Base-by-base conservation (phyloP, 176 grass and related monocot species). In the Aegilops longissima region DNA sequence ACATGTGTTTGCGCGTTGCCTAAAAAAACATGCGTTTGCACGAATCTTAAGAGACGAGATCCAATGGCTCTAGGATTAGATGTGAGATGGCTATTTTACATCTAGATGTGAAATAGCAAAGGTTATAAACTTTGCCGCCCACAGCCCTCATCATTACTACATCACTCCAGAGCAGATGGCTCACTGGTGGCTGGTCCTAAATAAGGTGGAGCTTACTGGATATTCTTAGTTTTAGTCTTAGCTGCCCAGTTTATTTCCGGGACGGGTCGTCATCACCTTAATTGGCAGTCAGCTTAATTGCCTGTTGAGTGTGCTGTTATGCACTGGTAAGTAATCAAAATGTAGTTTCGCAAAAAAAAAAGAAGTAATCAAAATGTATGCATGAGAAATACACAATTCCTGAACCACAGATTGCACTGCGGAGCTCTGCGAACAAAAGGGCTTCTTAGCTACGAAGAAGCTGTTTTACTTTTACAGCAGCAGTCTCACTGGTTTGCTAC, bases 101-200 rank as follows among this genome's bases (percentile, higher is more conserved):
- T n/a, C n/a, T n/a, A n/a, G n/a, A n/a, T n/a, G n/a, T n/a, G n/a
- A n/a, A n/a, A n/a, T n/a, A n/a, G n/a, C n/a, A n/a, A n/a, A n/a
- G n/a, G 25, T 30, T 84, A 83, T 89, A 84, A 82, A 21, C 16
- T 90, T 89, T 88, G 94, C 94, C 92, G 94, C 81, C 92, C 90
- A 27, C n/a, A 56, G 85, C 66, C 45, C 36, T 82, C 59, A 85
- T 92, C 76, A 83, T 90, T 92, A 65, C 56, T 92, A 65, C 56
- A 88, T 71, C 76, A 88, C 74, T 73, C 54, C 30, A 39, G 66
- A 59, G 44, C 70, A 31, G 9, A 12, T 33, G 68, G 80, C 66
- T 83, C 83, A 39, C 59, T 67, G 76, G 69, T 87, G 89, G 81
- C 68, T 80, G 45, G 20, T 36, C 47, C 25, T 92, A 36, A 36